Conservation (phyloP, 805 yeast species). For the Cyberlindnera mrakii region DNA sequence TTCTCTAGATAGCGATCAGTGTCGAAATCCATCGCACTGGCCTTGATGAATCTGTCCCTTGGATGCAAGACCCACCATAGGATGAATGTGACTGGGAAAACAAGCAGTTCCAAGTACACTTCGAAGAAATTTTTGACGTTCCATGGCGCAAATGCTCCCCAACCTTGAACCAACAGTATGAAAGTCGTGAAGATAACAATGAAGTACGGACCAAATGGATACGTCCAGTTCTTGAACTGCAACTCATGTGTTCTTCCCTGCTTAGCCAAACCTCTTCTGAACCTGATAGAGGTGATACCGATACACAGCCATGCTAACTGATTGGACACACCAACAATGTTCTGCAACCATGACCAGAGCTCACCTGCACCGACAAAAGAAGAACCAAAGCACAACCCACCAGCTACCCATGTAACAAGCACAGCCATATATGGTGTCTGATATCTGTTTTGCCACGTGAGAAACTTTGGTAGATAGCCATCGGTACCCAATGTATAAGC, state of each 20-base stretch:
- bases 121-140: slow-evolving; percentile 35
- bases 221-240: slow-evolving; percentile 41
- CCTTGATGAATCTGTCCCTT: slow-evolving; percentile 35
- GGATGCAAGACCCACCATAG: slow-evolving; percentile 34
- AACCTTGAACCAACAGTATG: slow-evolving; percentile 47
- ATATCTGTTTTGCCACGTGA: slow-evolving; percentile 36
- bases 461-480: slow-evolving; percentile 42
- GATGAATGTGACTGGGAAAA: slow-evolving; percentile 39
- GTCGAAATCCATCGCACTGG: slow-evolving; percentile 47
- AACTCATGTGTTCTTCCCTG: slow-evolving; percentile 40
- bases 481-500: slow-evolving; percentile 46
- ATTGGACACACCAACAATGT: slow-evolving; percentile 47
- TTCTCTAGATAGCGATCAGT: slow-evolving; percentile 45
- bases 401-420: slow-evolving; percentile 42
- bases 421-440: slow-evolving; percentile 46
- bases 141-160: slow-evolving; percentile 46
- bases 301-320: slow-evolving; percentile 46
- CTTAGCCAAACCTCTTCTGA: slow-evolving; percentile 37
- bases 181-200: slow-evolving; percentile 36
- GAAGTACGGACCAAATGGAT: slow-evolving; percentile 46
- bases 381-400: slow-evolving; percentile 56
- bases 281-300: slow-evolving; percentile 43
- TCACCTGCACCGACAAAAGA: slow-evolving; percentile 48
- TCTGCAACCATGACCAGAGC: slow-evolving; percentile 49
- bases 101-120: slow-evolving; percentile 38